Evolutionary conservation across 2,329 filamentous ascomycete genomes (phyloP), one percentile per base, ranked within the genome.

Genomic region (Hypoxylon sp.): DNA sequence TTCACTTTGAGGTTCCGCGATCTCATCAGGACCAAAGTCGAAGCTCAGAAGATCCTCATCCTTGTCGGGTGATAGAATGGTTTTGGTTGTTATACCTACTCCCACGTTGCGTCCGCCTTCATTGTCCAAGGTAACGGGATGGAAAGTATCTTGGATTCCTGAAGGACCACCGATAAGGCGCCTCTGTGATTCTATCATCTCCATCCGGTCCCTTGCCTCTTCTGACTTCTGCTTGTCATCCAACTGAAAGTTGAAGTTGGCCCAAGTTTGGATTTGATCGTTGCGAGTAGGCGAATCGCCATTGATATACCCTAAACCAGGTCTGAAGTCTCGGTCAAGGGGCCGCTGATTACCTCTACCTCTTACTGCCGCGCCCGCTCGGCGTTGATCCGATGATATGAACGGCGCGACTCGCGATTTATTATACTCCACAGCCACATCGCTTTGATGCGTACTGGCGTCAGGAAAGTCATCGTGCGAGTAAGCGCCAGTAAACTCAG

Each of bases 401-500:
- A 21, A 26, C 19, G 42, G 37, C 2, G 44, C 38, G 4, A 21
- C 30, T 4, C 11, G 31, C 16, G 37, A 21, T 21, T 19, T 16
- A 7, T 40, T 32, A 15, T 37, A 37, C 5, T 19, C 32, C 21
- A 48, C 23, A 9, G 13, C 15, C 1, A 34, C 11, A 5, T 47
- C 32, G 2, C 16, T 16, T 3, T 25, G 23, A 16, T n/a, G 15
- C n/a, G 13, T 20, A 19, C 49, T 21, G 4, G 46, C 47, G 12
- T 52, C 32, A 50, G 52, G 47, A 6, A 37, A 38, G 13, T 64
- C 61, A 15, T 67, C 64, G n/a, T 52, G 41, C 4, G 62, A 42
- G 40, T 62, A 67, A 7, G 64, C 65, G 3, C 64, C 63, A 2
- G 60, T 62, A 19, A 65, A 67, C 0, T 25, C 55, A 19, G 49